Evolutionary conservation across 2,329 filamentous ascomycete genomes (phyloP).

Genomic region (Aspergillus proliferans): DNA sequence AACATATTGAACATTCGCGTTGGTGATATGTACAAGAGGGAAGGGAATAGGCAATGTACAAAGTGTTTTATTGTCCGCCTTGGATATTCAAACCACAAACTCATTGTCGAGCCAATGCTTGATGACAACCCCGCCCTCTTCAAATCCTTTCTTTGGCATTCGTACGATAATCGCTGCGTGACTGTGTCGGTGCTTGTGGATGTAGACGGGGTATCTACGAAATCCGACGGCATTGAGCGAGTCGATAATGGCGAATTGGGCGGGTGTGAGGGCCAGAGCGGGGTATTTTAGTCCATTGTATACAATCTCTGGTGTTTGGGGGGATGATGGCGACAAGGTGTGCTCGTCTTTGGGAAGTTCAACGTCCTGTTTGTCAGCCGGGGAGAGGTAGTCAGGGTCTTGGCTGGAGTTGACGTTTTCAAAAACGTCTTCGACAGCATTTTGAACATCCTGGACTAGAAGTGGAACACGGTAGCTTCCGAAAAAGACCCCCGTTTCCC

Average conservation of each 20-base stretch:
- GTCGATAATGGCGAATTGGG: constrained; percentile 80
- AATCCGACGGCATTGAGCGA: constrained; percentile 61
- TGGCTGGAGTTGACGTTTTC: constrained; percentile 66
- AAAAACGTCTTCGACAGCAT: constrained; percentile 70
- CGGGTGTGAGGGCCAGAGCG: constrained; percentile 68
- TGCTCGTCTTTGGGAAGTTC: constrained; percentile 8
- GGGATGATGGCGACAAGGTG: not conserved
- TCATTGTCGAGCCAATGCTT: constrained; percentile 73
- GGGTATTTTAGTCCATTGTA: constrained; percentile 35
- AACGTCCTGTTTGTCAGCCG: constrained; percentile 39
- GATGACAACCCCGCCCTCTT: constrained; percentile 71
- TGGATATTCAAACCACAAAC: constrained; percentile 53
- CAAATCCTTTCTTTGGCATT: constrained; percentile 58
- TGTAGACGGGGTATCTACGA: constrained; percentile 51
- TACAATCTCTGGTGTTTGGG: not conserved
- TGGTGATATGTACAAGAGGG: not conserved
- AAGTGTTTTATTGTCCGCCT: too few relatives aligned
- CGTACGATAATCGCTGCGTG: constrained; percentile 89
- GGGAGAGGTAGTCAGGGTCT: constrained; percentile 63
- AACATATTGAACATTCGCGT: too few relatives aligned
- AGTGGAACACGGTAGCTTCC: constrained; percentile 66
- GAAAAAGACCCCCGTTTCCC: constrained; percentile 61
- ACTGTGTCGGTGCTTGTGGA: constrained; percentile 63
- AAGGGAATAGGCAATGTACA: not conserved
- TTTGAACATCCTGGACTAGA: constrained; percentile 67